Evolutionary conservation across 2,329 filamentous ascomycete genomes (phyloP).

Genomic region (Arthrinium phaeospermum): DNA sequence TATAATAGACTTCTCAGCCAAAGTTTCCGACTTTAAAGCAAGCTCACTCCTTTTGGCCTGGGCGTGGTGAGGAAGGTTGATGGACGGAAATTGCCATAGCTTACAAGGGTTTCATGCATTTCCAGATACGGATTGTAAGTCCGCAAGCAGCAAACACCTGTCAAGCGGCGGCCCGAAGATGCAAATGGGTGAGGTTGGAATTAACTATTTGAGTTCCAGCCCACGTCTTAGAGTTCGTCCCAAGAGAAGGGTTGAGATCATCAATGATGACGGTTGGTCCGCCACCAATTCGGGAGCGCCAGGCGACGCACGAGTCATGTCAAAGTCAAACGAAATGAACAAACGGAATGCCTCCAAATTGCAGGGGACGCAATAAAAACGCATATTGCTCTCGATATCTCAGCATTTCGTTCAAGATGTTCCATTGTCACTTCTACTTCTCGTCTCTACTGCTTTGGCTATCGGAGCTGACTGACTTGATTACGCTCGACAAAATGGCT

Average conservation of each 20-base stretch:
- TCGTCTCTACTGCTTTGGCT: neutral
- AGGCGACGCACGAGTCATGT: neutral
- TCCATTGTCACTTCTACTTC: neutral
- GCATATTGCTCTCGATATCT: neutral
- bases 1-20: no score
- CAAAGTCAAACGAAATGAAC: neutral
- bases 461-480: neutral
- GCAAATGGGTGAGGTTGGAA: neutral
- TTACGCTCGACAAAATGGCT: neutral
- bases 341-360: neutral
- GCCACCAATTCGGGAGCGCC: accelerated
- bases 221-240: neutral
- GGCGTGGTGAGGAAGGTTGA: neutral
- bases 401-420: neutral
- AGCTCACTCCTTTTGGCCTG: neutral
- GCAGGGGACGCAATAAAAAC: neutral
- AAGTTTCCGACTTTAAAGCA: neutral
- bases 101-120: neutral
- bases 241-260: neutral
- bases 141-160: neutral
- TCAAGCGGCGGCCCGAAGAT: neutral
- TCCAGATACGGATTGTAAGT: neutral
- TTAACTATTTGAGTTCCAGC: neutral
- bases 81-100: neutral
- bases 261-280: neutral